Evolutionary conservation across 495 filamentous ascomycete species (phyloP).

Genomic region (Hypoxylon trugodes): DNA sequence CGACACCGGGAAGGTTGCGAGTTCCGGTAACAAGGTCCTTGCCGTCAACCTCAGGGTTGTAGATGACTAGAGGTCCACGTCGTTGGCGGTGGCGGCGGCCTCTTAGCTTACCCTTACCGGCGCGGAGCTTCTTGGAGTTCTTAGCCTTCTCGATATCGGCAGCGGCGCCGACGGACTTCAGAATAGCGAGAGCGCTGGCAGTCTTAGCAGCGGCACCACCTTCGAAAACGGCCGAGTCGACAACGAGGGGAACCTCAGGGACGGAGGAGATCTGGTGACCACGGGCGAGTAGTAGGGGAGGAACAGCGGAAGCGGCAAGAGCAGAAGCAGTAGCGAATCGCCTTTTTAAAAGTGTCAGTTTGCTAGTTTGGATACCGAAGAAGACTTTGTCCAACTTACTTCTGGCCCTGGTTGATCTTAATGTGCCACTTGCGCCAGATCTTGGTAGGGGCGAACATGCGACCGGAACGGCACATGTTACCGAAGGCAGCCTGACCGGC

Average conservation of each 20-base stretch:
- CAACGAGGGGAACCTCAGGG: slow-evolving; percentile 94
- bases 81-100: slow-evolving; percentile 95
- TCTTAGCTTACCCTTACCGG: slow-evolving; percentile 97
- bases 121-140: slow-evolving; percentile 90
- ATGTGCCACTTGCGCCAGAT: slow-evolving; percentile 99
- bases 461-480: slow-evolving; percentile 99
- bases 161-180: slow-evolving; percentile 89
- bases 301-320: slow-evolving; percentile 92
- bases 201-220: slow-evolving; percentile 84
- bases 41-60: slow-evolving; percentile 91
- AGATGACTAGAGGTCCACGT: slow-evolving; percentile 95
- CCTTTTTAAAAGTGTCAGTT: slow-evolving; percentile 55
- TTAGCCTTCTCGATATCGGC: slow-evolving; percentile 92
- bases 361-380: not conserved
- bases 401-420: slow-evolving; percentile 98
- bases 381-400: slow-evolving; percentile 62
- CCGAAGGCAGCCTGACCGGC: slow-evolving; percentile 99
- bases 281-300: slow-evolving; percentile 93
- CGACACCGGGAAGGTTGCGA: slow-evolving; percentile 98
- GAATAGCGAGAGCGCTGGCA: slow-evolving; percentile 81
- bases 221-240: slow-evolving; percentile 87
- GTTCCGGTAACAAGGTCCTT: slow-evolving; percentile 90
- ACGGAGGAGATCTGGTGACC: slow-evolving; percentile 93
- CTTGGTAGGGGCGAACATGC: slow-evolving; percentile 99
- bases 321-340: slow-evolving; percentile 98